Evolutionary conservation across 2,329 filamentous ascomycete genomes (phyloP).

Genomic region (Xylaria sp.): DNA sequence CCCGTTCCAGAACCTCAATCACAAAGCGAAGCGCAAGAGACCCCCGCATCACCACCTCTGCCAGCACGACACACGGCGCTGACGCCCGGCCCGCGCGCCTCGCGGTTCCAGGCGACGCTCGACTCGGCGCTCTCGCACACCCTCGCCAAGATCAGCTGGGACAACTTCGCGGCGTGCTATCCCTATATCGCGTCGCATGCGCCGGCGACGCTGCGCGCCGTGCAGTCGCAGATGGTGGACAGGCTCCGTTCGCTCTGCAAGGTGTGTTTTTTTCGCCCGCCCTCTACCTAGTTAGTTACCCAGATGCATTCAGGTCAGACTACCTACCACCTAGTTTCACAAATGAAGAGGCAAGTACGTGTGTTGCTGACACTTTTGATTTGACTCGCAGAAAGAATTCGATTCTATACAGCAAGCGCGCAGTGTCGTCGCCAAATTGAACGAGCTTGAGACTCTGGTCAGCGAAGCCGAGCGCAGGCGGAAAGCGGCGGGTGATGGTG

Average conservation of each 20-base stretch:
- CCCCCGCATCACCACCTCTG: constrained; percentile 44
- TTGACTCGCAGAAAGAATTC: constrained; percentile 61
- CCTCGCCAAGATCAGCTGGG: constrained; percentile 64
- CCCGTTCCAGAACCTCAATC: not conserved
- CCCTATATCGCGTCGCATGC: constrained; percentile 66
- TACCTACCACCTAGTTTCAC: not conserved
- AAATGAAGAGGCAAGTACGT: not conserved
- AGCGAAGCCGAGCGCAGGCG: constrained; percentile 59
- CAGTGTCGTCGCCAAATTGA: constrained; percentile 66
- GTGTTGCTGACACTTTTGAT: constrained; percentile 7
- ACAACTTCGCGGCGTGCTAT: constrained; percentile 70
- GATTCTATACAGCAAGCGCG: constrained; percentile 62
- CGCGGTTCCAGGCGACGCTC: constrained; percentile 65
- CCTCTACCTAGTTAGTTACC: not conserved
- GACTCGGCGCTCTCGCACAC: constrained; percentile 63
- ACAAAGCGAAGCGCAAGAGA: constrained; percentile 11
- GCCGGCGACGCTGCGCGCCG: constrained; percentile 61
- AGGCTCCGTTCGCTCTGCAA: constrained; percentile 64
- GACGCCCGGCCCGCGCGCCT: constrained; percentile 67
- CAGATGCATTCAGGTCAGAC: no score
- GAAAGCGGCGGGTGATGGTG: constrained; percentile 46
- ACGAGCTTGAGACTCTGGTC: constrained; percentile 67
- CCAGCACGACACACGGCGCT: constrained; percentile 56
- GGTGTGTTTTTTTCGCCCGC: constrained; percentile 46
- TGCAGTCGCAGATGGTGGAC: constrained; percentile 68